Conservation (phyloP, 108 stramenopile species). For the Ochromonas danica region DNA sequence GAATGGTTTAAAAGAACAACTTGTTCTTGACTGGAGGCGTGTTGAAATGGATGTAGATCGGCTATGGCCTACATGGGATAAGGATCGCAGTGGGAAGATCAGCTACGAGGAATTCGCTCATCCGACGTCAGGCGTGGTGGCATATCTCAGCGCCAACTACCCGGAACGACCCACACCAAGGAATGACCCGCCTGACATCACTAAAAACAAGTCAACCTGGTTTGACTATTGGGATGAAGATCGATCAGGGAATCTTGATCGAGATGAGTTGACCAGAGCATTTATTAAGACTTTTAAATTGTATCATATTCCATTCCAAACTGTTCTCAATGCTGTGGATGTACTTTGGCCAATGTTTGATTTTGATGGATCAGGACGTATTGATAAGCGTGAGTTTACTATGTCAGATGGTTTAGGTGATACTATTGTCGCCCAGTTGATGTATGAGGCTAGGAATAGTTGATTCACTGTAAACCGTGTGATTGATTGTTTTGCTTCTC, state of each 20-base stretch:
- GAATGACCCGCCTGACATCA: constrained; percentile 19
- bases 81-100: background rate
- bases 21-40: background rate
- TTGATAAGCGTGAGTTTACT: background rate
- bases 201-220: background rate
- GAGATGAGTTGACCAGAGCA: constrained; percentile 7
- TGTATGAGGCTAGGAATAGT: too few species aligned
- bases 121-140: background rate
- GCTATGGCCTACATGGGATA: constrained; percentile 18
- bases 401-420: background rate
- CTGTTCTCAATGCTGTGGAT: background rate
- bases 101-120: background rate
- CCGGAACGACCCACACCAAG: background rate
- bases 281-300: background rate
- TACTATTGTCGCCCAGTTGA: background rate
- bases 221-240: constrained; percentile 37
- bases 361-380: background rate
- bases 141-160: background rate
- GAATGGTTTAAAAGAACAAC: background rate
- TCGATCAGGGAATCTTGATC: background rate
- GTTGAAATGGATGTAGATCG: constrained; percentile 3
- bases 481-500: too few species aligned
- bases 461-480: too few species aligned
- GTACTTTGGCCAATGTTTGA: background rate
- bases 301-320: background rate